Base-by-base conservation (phyloP, 2,329 filamentous ascomycete species). In the Basipetospora chlamydospora region DNA sequence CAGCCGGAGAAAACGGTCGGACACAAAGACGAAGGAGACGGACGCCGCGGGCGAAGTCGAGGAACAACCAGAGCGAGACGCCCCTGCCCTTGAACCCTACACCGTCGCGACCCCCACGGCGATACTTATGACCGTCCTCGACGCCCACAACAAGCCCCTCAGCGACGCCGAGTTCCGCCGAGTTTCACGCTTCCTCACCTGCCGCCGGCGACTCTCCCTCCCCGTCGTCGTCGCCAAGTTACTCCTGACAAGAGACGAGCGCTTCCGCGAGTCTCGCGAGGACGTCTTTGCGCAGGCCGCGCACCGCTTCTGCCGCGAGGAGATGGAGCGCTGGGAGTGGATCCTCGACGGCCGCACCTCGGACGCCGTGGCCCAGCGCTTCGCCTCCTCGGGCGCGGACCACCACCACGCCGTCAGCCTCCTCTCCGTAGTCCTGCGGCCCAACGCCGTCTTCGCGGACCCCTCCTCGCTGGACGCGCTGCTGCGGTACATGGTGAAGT, bases 301-400 rank as follows among this genome's bases (percentile, higher is more conserved):
- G n/a, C n/a, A n/a, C 3, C 15, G 20, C 12, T 17, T n/a, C 35
- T 28, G 20, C 9, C 35, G 28, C 13, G 25, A n/a, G 13, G 21
- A 30, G 5, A 16, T 37, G 3, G 35, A 37, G 25, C n/a, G 16
- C 8, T 37, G 35, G 35, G 15, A 29, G 13, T 37, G 16, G 20
- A 31, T 37, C 22, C 12, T 37, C 12, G 11, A 37, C 11, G 35
- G 18, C 5, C 35, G 16, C 28, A 37, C 28, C 9, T 25, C 35
- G 16, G 35, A 37, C 13, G 28, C 13, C 18, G 31, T 37, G 28
- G 35, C 25, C 3, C 13, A 25, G 12, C 4, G 26, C 13, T 37
- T 37, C 16, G 26, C 31, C 20, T 37, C 35, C 8, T 25, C 26
- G 11, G 28, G n/a, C n/a, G n/a, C n/a, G n/a, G n/a, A n/a, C 11